A percentile compares a stretch with the other conserved stretches of the same genome.
These are phyloP conservation scores for Aureobasidium sp. DNA, from an alignment of 2,329 filamentous ascomycete genomes.

Conservation along the genomic window DNA sequence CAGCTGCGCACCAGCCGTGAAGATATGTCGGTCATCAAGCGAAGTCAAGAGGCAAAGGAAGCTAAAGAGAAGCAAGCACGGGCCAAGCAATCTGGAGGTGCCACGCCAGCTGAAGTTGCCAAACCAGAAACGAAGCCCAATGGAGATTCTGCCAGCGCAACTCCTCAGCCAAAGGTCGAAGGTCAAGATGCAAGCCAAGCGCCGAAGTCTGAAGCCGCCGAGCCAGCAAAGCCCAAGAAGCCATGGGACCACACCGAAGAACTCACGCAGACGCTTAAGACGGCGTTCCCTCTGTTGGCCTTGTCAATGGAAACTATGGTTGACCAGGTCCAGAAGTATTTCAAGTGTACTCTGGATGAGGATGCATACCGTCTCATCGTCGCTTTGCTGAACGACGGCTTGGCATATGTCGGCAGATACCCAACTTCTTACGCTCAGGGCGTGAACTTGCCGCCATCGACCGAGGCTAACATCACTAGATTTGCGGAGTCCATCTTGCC, in stretches of 20 bases:
- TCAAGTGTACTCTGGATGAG: slow-evolving; percentile 97
- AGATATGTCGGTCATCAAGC: slow-evolving; percentile 89
- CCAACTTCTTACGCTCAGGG: slow-evolving; percentile 82
- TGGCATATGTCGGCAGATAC: slow-evolving; percentile 85
- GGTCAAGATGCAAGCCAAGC: slow-evolving; percentile 22
- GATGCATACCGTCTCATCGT: slow-evolving; percentile 96
- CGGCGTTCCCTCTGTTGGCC: slow-evolving; percentile 89
- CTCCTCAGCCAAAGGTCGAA: slow-evolving; percentile 27
- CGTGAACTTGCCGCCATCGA: slow-evolving; percentile 80
- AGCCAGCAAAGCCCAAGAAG: slow-evolving; percentile 55
- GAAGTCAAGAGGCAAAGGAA: slow-evolving; percentile 62
- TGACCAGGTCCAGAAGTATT: slow-evolving; percentile 96
- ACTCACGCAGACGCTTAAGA: slow-evolving; percentile 91
- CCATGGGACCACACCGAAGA: slow-evolving; percentile 97
- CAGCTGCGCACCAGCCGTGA: slow-evolving; percentile 87
- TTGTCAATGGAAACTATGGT: slow-evolving; percentile 99
- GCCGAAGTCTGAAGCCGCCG: slow-evolving; percentile 26
- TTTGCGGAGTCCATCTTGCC: slow-evolving; percentile 96
- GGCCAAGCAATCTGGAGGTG: slow-evolving; percentile 50
- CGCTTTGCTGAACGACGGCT: slow-evolving; percentile 89
- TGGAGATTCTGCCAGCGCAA: slow-evolving; percentile 28
- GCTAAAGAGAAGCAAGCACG: slow-evolving; percentile 46
- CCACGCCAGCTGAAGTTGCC: slow-evolving; percentile 24
- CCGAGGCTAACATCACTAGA: slow-evolving; percentile 91
- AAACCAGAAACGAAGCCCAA: slow-evolving; percentile 39